These are phyloP conservation scores for Penicillium diatomitis DNA, from an alignment of 495 filamentous ascomycete species.

Conservation along the genomic window DNA sequence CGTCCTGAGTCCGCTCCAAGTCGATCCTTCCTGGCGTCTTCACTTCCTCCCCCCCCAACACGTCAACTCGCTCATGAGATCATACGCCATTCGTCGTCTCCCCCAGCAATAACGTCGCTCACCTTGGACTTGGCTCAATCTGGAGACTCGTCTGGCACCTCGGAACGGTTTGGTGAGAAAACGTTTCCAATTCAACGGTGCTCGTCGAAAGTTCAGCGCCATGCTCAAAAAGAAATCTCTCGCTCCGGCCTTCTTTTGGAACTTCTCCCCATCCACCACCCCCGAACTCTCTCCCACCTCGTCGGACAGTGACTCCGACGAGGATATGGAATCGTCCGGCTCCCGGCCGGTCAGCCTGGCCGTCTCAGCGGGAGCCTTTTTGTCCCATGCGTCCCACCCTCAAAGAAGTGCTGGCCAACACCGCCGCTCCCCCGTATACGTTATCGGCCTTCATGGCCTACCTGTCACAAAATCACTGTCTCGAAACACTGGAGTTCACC, in stretches of 20 bases:
- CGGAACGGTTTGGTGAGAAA: constrained; percentile 21
- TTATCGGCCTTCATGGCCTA: constrained; percentile 94
- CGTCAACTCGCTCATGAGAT: not conserved
- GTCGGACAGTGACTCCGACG: constrained; percentile 47
- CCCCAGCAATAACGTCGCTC: constrained; percentile 6
- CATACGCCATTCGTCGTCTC: not conserved
- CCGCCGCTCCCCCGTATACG: constrained; percentile 83
- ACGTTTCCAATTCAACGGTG: constrained; percentile 14
- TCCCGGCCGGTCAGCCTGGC: constrained; percentile 55
- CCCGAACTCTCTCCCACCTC: constrained; percentile 38
- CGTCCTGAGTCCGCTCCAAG: too few relatives aligned
- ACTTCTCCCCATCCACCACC: constrained; percentile 31
- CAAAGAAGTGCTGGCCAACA: constrained; percentile 78
- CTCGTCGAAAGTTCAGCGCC: constrained; percentile 30
- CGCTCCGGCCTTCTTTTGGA: constrained; percentile 36
- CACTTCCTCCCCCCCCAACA: too few relatives aligned
- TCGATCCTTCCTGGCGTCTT: not conserved
- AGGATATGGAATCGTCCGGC: constrained; percentile 42
- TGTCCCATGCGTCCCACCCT: constrained; percentile 72
- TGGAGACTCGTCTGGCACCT: constrained; percentile 14
- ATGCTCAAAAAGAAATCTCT: constrained; percentile 43
- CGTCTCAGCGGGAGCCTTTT: constrained; percentile 53
- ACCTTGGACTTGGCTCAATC: constrained; percentile 6
- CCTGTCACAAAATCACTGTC: constrained; percentile 92
- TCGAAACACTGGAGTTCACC: constrained; percentile 96